A percentile compares a stretch with the other conserved stretches of the same genome.
These are phyloP conservation scores for Lactarius tabidus DNA, from an alignment of 768 basidiomycete species.

Conservation along the genomic window DNA sequence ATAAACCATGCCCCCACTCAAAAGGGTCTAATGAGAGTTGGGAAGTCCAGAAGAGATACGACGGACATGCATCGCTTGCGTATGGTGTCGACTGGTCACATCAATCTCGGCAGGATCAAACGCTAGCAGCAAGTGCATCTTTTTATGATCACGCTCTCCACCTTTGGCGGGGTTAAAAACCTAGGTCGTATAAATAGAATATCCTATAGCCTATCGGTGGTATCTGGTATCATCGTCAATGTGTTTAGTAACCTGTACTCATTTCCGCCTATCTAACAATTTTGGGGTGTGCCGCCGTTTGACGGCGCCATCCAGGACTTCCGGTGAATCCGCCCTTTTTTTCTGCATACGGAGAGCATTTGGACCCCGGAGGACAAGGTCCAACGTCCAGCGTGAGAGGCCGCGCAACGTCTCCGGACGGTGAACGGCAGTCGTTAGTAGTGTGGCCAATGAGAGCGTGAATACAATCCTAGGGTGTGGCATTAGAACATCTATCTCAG, in stretches of 20 bases:
- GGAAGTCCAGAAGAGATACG: conserved; percentile 55
- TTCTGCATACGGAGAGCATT: conserved; percentile 46
- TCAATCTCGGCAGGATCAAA: conserved; percentile 33
- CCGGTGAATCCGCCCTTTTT: conserved; percentile 11
- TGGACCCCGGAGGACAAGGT: conserved; percentile 61
- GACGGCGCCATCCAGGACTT: conserved; percentile 23
- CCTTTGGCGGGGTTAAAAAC: conserved; percentile 65
- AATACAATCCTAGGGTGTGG: conserved; percentile 47
- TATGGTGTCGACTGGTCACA: conserved; percentile 93
- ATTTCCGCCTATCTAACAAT: neutral
- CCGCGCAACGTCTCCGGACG: conserved; percentile 65
- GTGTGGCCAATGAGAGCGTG: conserved; percentile 56
- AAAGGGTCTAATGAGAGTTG: conserved; percentile 25
- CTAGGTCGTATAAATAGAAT: neutral
- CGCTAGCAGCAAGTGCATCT: conserved; percentile 80
- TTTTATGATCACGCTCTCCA: conserved; percentile 90
- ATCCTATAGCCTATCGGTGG: neutral
- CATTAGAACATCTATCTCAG: conserved; percentile 3
- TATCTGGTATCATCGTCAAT: neutral
- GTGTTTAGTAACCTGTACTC: neutral
- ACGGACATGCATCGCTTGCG: conserved; percentile 76
- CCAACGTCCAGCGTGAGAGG: conserved; percentile 65
- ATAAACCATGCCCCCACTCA: conserved; percentile 5
- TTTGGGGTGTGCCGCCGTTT: conserved; percentile 15
- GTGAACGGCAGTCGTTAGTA: conserved; percentile 61